Conservation (phyloP, 2,329 filamentous ascomycete species). For the Alternaria ethzedia region DNA sequence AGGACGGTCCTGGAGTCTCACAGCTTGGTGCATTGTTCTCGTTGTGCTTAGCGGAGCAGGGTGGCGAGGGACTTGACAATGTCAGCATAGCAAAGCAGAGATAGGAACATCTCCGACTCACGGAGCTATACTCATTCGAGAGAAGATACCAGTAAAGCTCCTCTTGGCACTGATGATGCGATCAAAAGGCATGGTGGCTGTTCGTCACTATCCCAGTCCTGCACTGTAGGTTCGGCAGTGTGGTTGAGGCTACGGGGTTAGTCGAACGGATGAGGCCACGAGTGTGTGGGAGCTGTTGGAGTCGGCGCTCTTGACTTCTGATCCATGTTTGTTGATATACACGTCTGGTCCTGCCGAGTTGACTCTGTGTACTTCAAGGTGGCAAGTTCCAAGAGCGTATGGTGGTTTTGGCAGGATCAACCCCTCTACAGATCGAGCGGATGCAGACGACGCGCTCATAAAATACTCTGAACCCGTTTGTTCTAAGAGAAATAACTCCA, state of each 20-base stretch:
- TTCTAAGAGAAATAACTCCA: background rate
- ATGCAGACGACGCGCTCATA: background rate
- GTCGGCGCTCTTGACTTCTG: conserved; percentile 3
- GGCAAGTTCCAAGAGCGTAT: background rate
- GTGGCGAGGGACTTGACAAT: background rate
- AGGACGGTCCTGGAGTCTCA: conserved; percentile 20
- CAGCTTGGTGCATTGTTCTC: conserved; percentile 16
- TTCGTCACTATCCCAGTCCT: conserved; percentile 11
- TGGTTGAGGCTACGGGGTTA: background rate
- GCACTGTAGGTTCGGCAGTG: background rate
- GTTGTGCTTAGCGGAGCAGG: background rate
- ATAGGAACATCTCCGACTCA: background rate
- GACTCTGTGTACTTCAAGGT: background rate
- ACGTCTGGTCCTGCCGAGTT: conserved; percentile 9
- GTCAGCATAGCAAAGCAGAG: conserved; percentile 3
- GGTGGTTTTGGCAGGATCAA: background rate
- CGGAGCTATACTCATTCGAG: conserved; percentile 3
- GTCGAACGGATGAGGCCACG: background rate
- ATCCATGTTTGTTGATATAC: conserved; percentile 18
- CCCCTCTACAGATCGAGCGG: background rate
- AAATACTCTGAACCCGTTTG: background rate
- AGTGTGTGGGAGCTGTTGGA: background rate
- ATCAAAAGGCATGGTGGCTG: conserved; percentile 33
- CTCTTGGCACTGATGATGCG: conserved; percentile 37
- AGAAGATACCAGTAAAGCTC: conserved; percentile 39